These are phyloP conservation scores for Fusarium redolens DNA, from an alignment of 2,329 filamentous ascomycete genomes.

Conservation along the genomic window DNA sequence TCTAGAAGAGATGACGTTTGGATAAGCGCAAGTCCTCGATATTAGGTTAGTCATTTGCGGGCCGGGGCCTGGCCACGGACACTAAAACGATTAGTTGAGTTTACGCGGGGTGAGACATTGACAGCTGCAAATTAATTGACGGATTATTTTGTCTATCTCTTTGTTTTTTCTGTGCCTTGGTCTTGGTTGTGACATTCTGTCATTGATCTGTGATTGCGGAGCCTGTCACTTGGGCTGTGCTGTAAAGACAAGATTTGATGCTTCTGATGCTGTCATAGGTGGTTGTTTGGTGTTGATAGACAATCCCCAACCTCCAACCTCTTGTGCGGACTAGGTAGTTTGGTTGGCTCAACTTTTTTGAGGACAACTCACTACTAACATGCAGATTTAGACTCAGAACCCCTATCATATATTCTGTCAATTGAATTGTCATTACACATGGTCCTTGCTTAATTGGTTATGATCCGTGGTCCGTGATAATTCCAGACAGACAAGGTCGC, in stretches of 20 bases:
- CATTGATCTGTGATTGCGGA: conserved; percentile 7
- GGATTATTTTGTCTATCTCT: conserved; percentile 4
- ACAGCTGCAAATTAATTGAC: conserved; percentile 6
- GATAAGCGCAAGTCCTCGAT: conserved; percentile 53
- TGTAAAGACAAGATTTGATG: background rate
- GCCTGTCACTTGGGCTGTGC: background rate
- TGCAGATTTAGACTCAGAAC: conserved; percentile 7
- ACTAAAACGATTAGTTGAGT: conserved; percentile 38
- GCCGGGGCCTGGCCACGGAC: conserved; percentile 30
- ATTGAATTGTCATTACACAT: conserved; percentile 31
- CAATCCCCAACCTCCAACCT: conserved; percentile 21
- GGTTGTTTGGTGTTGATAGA: conserved; percentile 4
- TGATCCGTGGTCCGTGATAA: background rate
- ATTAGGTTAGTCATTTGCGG: conserved; percentile 31
- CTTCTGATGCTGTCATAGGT: background rate
- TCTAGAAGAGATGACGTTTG: conserved; percentile 53
- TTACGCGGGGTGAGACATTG: conserved; percentile 23
- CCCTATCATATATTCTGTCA: conserved; percentile 11
- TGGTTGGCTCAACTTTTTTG: conserved; percentile 4
- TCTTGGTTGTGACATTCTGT: conserved; percentile 6
- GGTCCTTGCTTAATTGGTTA: conserved; percentile 41
- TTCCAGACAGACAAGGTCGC: conserved; percentile 14
- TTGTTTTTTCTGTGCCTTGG: conserved; percentile 1
- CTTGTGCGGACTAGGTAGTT: background rate
- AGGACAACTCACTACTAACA: conserved; percentile 29